Evolutionary conservation across 306 rosid species (phyloP).

Genomic region (Sechiopsis laciniata): DNA sequence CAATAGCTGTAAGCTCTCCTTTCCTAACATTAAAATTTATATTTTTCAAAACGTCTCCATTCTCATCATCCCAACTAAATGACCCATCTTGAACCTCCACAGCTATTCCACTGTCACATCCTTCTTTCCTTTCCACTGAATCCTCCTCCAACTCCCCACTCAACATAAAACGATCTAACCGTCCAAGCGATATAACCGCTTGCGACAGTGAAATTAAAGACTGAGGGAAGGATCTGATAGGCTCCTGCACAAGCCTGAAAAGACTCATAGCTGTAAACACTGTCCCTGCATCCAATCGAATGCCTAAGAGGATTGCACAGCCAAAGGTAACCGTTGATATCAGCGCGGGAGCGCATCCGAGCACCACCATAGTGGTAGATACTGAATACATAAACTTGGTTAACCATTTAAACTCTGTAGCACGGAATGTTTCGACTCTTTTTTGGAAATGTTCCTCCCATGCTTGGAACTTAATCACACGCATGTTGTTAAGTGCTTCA

Average conservation of each 20-base stretch:
- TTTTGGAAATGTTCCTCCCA: constrained; percentile 89
- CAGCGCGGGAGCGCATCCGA: constrained; percentile 70
- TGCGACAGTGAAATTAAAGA: constrained; percentile 84
- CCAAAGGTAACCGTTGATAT: constrained; percentile 73
- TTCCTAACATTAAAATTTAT: constrained; percentile 52
- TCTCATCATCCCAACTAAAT: constrained; percentile 89
- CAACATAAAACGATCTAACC: constrained; percentile 72
- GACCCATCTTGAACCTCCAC: constrained; percentile 62
- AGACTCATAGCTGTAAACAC: constrained; percentile 86
- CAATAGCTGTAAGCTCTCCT: constrained; percentile 78
- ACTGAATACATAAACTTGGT: constrained; percentile 71
- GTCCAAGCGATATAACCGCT: constrained; percentile 77
- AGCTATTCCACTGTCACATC: constrained; percentile 39
- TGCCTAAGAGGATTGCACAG: constrained; percentile 58
- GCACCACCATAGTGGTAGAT: constrained; percentile 44
- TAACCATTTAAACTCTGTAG: constrained; percentile 68
- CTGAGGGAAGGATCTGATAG: constrained; percentile 88
- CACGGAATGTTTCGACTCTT: constrained; percentile 53
- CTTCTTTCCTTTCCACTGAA: constrained; percentile 56
- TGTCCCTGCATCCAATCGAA: constrained; percentile 73
- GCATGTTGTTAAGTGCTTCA: constrained; percentile 92
- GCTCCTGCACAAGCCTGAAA: constrained; percentile 81
- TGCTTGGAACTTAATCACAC: constrained; percentile 95
- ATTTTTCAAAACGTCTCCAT: constrained; percentile 44
- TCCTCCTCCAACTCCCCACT: constrained; percentile 54